phyloP scores from a whole-genome alignment of 352 stramenopile genomes.

The Globisporangium carolinianum region DNA sequence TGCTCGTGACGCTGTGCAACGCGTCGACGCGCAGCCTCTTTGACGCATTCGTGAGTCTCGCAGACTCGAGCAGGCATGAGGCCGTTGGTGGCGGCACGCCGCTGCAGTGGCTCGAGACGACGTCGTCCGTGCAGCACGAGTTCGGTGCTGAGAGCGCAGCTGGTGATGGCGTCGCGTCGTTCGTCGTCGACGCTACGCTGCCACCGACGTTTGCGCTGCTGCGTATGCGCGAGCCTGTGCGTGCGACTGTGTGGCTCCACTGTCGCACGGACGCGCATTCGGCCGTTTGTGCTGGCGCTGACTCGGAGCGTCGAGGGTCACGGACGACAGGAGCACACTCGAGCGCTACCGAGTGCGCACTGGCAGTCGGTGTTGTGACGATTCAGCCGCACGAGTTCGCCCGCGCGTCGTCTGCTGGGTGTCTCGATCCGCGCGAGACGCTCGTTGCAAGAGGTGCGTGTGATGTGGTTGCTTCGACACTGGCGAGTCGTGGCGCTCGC shows the following conservation, averaged over 20 bases:
- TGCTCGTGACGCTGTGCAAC: constrained; percentile 27
- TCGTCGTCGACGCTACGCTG: constrained; percentile 4
- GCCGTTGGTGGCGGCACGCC: not conserved
- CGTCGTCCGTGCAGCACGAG: constrained; percentile 2
- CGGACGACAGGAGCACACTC: not conserved
- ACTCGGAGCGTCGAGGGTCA: not conserved
- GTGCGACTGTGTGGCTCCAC: constrained; percentile 15
- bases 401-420: not conserved
- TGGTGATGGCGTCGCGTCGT: constrained; percentile 1
- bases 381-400: constrained; percentile 4
- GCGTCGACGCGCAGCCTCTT: constrained; percentile 10
- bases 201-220: constrained; percentile 5
- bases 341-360: not conserved
- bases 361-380: not conserved
- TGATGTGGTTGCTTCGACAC: not conserved
- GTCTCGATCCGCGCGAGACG: not conserved
- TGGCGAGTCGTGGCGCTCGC: no score
- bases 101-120: not conserved
- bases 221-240: constrained; percentile 1
- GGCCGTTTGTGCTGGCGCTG: no score
- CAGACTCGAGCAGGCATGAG: not conserved
- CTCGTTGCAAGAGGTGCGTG: not conserved
- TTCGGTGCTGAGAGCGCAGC: constrained; percentile 2
- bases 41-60: constrained; percentile 23
- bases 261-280: not conserved